Base-by-base conservation (phyloP, 1,139 yeast species). In the Spathaspora sp. region DNA sequence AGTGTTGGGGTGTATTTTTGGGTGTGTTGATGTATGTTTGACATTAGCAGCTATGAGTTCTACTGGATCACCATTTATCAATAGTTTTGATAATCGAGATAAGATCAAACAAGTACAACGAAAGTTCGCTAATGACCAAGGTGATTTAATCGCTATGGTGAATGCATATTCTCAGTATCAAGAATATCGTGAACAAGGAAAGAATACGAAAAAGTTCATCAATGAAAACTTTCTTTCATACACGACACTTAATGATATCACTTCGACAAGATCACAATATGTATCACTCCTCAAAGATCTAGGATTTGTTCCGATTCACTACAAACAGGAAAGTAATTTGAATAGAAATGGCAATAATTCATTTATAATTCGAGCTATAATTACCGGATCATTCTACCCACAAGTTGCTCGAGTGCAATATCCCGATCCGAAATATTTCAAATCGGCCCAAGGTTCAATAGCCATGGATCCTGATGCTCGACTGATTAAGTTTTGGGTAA, bases 341-440 rank as follows among this genome's bases (percentile, higher is more conserved):
- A 82, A 84, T 58, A 67, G 80, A 50, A 84, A 86, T 53, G 64
- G 64, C 9, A 56, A 59, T 1, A 84, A 84, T 54, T 64, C 65
- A 38, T 63, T 75, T 4, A 69, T 90, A 1, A 58, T 89, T 3
- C 73, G 83, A 34, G 81, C 96, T 0, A 74, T 91, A 1, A 67
- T 90, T 20, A 83, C 95, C 0, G 95, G 96, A 2, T 77, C 97
- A 0, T 80, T 84, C 56, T 86, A 85, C 56, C 98, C 98, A 0
- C 86, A 87, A 46, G 71, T 89, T 34, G 90, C 95, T 0, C 76
- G 90, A 50, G 88, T 89, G 3, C 89, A 86, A 54, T 70, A 82
- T 31, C 98, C 98, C 0, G 90, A 88, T 52, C 81, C 91, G 7
- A 88, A 86, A 56, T 93, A 71, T 60, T 71, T 82, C 44, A 79